Evolutionary conservation across 2,329 filamentous ascomycete genomes (phyloP).

Genomic region (Colletotrichum ledebouriae): DNA sequence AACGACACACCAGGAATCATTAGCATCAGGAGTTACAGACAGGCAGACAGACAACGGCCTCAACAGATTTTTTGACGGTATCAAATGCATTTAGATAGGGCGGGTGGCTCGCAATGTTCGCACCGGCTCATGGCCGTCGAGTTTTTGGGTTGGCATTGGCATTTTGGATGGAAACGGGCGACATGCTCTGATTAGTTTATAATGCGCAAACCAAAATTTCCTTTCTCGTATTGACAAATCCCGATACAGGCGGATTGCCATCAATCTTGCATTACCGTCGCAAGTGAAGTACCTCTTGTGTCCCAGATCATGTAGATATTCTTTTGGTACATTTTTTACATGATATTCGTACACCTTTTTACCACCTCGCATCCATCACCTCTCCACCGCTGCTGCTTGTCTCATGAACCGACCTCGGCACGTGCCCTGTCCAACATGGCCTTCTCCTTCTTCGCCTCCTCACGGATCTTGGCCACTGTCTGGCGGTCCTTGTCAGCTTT

Average conservation of each 20-base stretch:
- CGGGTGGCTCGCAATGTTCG: slow-evolving; percentile 3
- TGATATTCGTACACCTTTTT: slow-evolving; percentile 33
- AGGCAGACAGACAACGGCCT: slow-evolving; percentile 16
- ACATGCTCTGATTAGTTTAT: slow-evolving; percentile 17
- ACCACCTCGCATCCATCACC: neutral
- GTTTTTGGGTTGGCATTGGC: slow-evolving; percentile 22
- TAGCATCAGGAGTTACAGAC: slow-evolving; percentile 31
- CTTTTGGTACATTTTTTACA: slow-evolving; percentile 43
- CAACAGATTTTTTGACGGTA: slow-evolving; percentile 14
- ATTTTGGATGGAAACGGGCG: slow-evolving; percentile 29
- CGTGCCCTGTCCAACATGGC: slow-evolving; percentile 59
- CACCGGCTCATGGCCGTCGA: slow-evolving; percentile 3
- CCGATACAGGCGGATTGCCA: too few relatives aligned
- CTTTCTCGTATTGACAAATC: neutral
- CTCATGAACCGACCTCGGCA: slow-evolving; percentile 48
- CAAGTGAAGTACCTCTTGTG: too few relatives aligned
- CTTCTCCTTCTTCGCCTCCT: slow-evolving; percentile 73
- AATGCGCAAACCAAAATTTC: slow-evolving; percentile 20
- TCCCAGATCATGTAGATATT: slow-evolving; percentile 24
- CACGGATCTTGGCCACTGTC: slow-evolving; percentile 64
- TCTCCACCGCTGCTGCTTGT: neutral
- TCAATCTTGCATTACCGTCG: neutral
- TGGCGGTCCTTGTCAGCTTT: slow-evolving; percentile 68
- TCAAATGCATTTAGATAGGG: slow-evolving; percentile 16
- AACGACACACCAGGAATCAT: slow-evolving; percentile 28